A percentile compares a stretch with the other conserved stretches of the same genome.
phyloP scores from a whole-genome alignment of 2,329 filamentous ascomycete species.

The Monosporascus sp. region DNA sequence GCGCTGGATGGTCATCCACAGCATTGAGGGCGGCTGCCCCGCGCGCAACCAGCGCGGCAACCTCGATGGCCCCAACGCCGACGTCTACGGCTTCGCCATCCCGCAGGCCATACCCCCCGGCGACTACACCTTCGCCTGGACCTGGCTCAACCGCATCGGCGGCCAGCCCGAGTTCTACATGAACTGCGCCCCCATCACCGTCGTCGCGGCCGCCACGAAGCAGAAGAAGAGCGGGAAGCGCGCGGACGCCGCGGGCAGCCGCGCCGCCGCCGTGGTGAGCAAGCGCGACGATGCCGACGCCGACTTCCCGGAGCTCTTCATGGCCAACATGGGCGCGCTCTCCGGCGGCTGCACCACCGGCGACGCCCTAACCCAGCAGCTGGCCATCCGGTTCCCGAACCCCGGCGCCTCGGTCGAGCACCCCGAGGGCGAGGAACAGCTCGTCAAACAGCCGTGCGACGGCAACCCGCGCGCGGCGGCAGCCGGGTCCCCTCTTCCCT shows the following conservation, averaged over 20 bases:
- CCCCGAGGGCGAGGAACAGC: conserved; percentile 26
- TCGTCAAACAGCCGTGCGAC: conserved; percentile 26
- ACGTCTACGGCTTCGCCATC: conserved; percentile 52
- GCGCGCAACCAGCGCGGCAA: conserved; percentile 45
- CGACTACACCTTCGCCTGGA: conserved; percentile 66
- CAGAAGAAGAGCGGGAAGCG: conserved; percentile 8
- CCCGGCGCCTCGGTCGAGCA: conserved; percentile 52
- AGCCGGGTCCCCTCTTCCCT: neutral
- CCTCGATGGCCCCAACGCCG: conserved; percentile 35
- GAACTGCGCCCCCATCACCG: conserved; percentile 64
- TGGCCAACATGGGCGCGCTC: conserved; percentile 53
- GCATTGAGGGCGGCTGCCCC: conserved; percentile 65
- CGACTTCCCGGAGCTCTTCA: conserved; percentile 63
- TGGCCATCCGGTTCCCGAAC: conserved; percentile 53
- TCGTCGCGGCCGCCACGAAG: conserved; percentile 30
- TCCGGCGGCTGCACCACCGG: conserved; percentile 47
- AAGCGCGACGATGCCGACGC: conserved; percentile 26
- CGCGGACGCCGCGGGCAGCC: conserved; percentile 6
- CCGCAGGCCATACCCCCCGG: conserved; percentile 56
- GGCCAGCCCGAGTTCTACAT: conserved; percentile 74
- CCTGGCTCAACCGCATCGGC: conserved; percentile 63
- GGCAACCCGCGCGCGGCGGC: conserved; percentile 21
- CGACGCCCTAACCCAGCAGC: conserved; percentile 37
- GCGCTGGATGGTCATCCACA: conserved; percentile 67
- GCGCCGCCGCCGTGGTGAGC: conserved; percentile 3